Evolutionary conservation across 768 basidiomycete species (phyloP), one percentile per base, ranked within the genome.

Genomic region (Roridomyces roridus): DNA sequence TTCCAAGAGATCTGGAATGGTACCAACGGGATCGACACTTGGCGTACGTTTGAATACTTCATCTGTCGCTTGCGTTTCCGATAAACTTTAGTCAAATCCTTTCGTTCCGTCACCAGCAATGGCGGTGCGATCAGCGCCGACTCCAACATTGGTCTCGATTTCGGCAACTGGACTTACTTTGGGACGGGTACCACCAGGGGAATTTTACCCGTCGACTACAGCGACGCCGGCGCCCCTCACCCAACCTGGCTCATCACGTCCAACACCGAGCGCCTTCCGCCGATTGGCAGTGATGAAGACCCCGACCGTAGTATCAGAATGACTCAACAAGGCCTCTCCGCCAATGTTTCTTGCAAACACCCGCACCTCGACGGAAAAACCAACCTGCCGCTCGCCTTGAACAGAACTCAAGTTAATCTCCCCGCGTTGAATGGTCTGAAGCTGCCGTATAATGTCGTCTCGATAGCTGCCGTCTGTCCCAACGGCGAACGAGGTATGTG

Each of bases 301-400:
- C n/a, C n/a, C n/a, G 15, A 41, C 9, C n/a, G 17, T 3, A 39
- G 23, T 18, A 11, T 24, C 15, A 24, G 28, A 10, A 55, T 55
- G 45, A 10, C n/a, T 17, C 53, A 55, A 29, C 53, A 55, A 20
- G 53, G 53, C 1, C 10, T 55, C 21, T 28, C 43, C 2, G 36
- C 45, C 15, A 12, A 28, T 7, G 45, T 47, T 36, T 47, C 45
- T 6, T 55, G 53, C 24, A 8, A 36, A 24, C 3, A 11, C 24
- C n/a, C 24, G 18, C 12, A 23, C 2, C 45, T 55, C 36, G 20
- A 25, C 47, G 17, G 3, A 5, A 40, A 24, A 4, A 17, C 45
- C 3, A 6, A 39, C 18, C 53, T 45, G 2, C 53, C 43, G n/a
- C n/a, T n/a, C n/a, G n/a, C n/a, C n/a, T n/a, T n/a, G 36, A 29